Percentiles rank a stretch among this genome's conserved stretches.
Evolutionary conservation across 129 eudicot species (phyloP).

Genomic region (Artemisia argyi): DNA sequence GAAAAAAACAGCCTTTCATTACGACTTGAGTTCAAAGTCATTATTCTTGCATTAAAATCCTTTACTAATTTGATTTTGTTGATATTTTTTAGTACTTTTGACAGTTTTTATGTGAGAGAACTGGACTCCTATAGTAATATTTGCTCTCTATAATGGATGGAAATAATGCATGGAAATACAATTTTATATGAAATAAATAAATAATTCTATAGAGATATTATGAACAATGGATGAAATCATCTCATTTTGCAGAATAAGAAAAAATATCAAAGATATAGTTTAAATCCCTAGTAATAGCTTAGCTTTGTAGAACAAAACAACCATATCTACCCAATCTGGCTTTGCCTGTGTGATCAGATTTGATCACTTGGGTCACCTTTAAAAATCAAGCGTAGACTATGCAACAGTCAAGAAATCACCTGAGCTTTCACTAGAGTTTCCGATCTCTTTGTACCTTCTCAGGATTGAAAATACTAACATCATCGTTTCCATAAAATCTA

Average conservation of each 20-base stretch:
- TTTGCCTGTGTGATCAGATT: too few species aligned
- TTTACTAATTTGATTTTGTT: too few species aligned
- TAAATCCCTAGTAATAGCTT: constrained; percentile 1
- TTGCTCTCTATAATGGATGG: too few species aligned
- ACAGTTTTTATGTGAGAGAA: too few species aligned
- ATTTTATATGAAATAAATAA: not conserved
- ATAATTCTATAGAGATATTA: not conserved
- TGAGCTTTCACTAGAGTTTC: constrained; percentile 8
- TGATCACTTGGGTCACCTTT: too few species aligned
- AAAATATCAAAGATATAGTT: constrained; percentile 8
- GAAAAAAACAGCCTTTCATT: too few species aligned
- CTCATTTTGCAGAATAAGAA: not conserved
- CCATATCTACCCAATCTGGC: not conserved
- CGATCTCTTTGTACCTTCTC: not conserved
- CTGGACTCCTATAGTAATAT: too few species aligned
- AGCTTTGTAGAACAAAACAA: not conserved
- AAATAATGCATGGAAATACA: not conserved
- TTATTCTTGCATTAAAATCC: too few species aligned
- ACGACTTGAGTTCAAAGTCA: too few species aligned
- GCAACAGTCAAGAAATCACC: constrained; percentile 9
- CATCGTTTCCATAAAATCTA: constrained; percentile 11
- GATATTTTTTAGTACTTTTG: too few species aligned
- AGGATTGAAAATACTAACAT: constrained; percentile 4
- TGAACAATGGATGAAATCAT: not conserved
- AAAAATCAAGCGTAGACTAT: not conserved